A percentile compares a stretch with the other conserved stretches of the same genome.
Conservation (phyloP, 2,329 filamentous ascomycete genomes). For the Alternaria panax region DNA sequence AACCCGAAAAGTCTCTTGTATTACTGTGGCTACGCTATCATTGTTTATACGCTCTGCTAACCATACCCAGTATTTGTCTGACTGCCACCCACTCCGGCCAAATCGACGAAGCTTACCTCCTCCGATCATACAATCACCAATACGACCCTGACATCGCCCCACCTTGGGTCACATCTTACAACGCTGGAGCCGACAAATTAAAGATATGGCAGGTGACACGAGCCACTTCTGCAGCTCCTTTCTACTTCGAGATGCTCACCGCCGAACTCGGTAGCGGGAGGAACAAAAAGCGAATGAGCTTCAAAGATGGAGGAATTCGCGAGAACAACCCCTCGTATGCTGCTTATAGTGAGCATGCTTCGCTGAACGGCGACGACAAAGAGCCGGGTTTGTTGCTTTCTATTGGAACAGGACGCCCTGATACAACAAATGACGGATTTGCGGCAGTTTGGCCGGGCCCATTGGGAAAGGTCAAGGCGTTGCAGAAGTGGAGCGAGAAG, state of each 20-base stretch:
- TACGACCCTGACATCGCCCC: slow-evolving; percentile 52
- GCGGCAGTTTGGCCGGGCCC: slow-evolving; percentile 56
- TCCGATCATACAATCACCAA: slow-evolving; percentile 58
- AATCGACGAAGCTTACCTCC: slow-evolving; percentile 58
- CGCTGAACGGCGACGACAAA: slow-evolving; percentile 53
- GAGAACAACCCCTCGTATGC: slow-evolving; percentile 60
- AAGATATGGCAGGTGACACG: slow-evolving; percentile 61
- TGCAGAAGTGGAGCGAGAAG: slow-evolving; percentile 58
- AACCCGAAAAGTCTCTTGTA: not conserved
- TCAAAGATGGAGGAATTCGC: slow-evolving; percentile 60
- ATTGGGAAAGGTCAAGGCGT: slow-evolving; percentile 50
- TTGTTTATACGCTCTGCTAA: slow-evolving; percentile 2
- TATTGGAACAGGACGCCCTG: slow-evolving; percentile 57
- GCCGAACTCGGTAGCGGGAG: slow-evolving; percentile 50
- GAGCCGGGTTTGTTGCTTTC: slow-evolving; percentile 56
- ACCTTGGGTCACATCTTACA: slow-evolving; percentile 58
- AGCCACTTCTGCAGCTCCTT: slow-evolving; percentile 62
- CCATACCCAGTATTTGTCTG: slow-evolving; percentile 51
- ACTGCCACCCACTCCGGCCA: slow-evolving; percentile 58
- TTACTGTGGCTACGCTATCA: not conserved
- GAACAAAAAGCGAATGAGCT: slow-evolving; percentile 45
- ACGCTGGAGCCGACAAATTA: slow-evolving; percentile 56
- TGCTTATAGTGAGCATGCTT: slow-evolving; percentile 57
- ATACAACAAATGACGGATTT: slow-evolving; percentile 56
- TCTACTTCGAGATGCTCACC: slow-evolving; percentile 60